Evolutionary conservation across 177 flowering plant genomes (phyloP), one percentile per base, ranked within the genome.

Genomic region (Vitis hybrid): DNA sequence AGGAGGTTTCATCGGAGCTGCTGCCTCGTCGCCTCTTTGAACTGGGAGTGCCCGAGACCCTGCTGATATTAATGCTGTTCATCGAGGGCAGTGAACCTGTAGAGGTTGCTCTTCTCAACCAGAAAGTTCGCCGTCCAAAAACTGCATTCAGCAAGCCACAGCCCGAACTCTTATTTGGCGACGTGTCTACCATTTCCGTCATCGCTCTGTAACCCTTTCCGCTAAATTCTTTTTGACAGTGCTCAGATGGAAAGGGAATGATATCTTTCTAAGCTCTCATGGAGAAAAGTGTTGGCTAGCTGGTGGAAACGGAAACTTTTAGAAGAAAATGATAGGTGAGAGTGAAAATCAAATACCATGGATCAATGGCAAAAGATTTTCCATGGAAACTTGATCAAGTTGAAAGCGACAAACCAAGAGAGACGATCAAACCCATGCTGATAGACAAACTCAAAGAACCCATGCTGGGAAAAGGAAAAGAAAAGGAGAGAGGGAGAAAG

Each of bases 81-180:
- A 40, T 5, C 9, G 48, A 40, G 48, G 48, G 48, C 45, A 61
- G 11, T 5, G 64, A 23, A 3, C 48, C 64, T 32, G 64, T 26
- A 6, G 64, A 61, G 50, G 64, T 61, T 61, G 64, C 12, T 21
- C 48, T 61, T 21, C 64, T 61, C 45, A 21, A 40, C 64, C 64
- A 61, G 15, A 61, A 61, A 15, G 34, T 61, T 17, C 64, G 64
- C 64, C 26, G 26, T 40, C 64, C 45, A 40, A 61, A 61, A 11
- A 61, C 64, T 40, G 64, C 64, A 61, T 30, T 61, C 40, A 61
- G 14, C 15, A 61, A 10, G 64, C 64, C 45, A 32, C 64, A 61
- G 12, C 64, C 64, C 64, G 48, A 12, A 4, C 5, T 87, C 77
- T 72, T 85, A 23, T 80, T 84, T 15, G 80, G 82, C 32, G 88